Percentiles rank a stretch among this genome's conserved stretches.
Conservation (phyloP, 768 basidiomycete genomes). For the Strobilomyces confusus region DNA sequence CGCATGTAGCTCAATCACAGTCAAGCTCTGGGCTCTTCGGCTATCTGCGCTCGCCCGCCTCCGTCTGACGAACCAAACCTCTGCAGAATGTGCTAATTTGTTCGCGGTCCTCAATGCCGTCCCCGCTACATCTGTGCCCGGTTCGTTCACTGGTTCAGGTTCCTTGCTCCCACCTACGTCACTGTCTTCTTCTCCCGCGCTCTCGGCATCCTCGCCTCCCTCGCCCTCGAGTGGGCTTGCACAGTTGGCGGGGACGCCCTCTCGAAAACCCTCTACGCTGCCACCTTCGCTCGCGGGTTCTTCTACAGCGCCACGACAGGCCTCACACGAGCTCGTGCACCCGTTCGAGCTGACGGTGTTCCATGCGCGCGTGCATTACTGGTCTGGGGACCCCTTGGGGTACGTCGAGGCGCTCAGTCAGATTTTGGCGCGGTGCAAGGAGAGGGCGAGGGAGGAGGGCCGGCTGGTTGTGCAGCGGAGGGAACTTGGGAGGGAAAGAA, state of each 20-base stretch:
- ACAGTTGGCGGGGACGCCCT: conserved; percentile 25
- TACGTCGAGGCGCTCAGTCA: conserved; percentile 70
- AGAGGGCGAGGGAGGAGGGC: conserved; percentile 38
- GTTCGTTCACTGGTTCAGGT: conserved; percentile 45
- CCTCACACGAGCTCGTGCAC: conserved; percentile 15
- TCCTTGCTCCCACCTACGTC: conserved; percentile 5
- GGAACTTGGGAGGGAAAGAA: not conserved
- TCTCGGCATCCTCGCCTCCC: conserved; percentile 3
- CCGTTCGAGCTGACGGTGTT: conserved; percentile 62
- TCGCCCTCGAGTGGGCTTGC: conserved; percentile 18
- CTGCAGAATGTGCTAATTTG: conserved; percentile 78
- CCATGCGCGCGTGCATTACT: conserved; percentile 70
- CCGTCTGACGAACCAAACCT: conserved; percentile 82
- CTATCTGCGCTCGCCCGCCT: conserved; percentile 75
- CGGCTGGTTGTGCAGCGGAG: conserved; percentile 16
- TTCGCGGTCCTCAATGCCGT: conserved; percentile 65
- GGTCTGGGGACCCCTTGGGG: conserved; percentile 76
- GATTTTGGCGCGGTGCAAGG: conserved; percentile 60
- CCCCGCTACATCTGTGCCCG: conserved; percentile 47
- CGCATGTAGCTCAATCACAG: not conserved
- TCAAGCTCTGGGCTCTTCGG: conserved; percentile 80
- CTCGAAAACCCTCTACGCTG: conserved; percentile 13
- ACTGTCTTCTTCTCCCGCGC: conserved; percentile 35
- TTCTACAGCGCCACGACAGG: conserved; percentile 22
- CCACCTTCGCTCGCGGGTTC: not conserved